Evolutionary conservation across 257 asterid species (phyloP), one percentile per base, ranked within the genome.

Genomic region (Solanum commersonii): DNA sequence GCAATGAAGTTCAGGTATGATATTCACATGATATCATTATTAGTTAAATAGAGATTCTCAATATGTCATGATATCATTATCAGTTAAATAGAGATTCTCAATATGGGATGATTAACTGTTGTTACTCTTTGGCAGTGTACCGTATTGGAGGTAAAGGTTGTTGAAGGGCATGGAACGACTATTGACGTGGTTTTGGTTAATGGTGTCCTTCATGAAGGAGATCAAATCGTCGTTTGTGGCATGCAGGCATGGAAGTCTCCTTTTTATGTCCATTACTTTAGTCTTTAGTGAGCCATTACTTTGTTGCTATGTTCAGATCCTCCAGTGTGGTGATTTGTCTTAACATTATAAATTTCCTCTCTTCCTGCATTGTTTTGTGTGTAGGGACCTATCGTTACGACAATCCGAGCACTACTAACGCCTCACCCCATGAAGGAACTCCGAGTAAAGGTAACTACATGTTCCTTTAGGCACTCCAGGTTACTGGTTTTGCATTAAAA

Each of bases 381-480:
- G 42, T 16, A 95, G 99, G 99, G 95, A 65, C 99, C 99, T 83
- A 95, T 97, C 88, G 96, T 93, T 83, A 91, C 99, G 90, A 86
- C 93, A 25, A 97, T 97, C 87, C 93, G 99, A 93, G 99, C 99
- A 8, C 89, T 97, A 89, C 89, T 97, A 89, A 96, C 99, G 12
- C 99, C 99, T 89, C 98, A 97, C 90, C 99, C 99, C 20, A 97
- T 96, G 99, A 96, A 94, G 94, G 99, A 97, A 93, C 99, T 97
- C 83, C 93, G 99, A 63, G 99, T 97, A 88, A 97, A 97, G 99
- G 99, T 96, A 73, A 23, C 31, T 74, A 56, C 84, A 29, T 74
- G 56, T 42, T 74, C 44, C 52, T 22, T 37, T 22, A 5, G 44
- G 83, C 56, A 37, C 44, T 74, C 8, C 9, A 14, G 42, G 6